Evolutionary conservation across 2,329 filamentous ascomycete genomes (phyloP).

Genomic region (Epichloe gansuensis): DNA sequence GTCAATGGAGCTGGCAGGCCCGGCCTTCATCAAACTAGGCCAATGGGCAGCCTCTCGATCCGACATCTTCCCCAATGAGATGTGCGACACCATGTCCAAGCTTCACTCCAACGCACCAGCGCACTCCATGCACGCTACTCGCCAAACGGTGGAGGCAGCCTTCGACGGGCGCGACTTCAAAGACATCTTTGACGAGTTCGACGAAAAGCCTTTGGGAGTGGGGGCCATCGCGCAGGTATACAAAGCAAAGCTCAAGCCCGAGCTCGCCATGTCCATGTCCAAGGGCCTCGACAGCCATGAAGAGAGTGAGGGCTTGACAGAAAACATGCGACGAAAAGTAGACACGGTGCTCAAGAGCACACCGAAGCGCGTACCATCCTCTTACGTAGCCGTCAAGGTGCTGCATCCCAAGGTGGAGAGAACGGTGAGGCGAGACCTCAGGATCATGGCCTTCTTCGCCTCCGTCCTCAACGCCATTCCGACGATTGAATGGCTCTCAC

Average conservation of each 20-base stretch:
- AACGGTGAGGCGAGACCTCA: slow-evolving; percentile 76
- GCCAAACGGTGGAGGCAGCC: slow-evolving; percentile 63
- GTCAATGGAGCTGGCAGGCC: slow-evolving; percentile 84
- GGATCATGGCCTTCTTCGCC: slow-evolving; percentile 91
- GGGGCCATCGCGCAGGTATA: slow-evolving; percentile 97
- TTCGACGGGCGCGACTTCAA: slow-evolving; percentile 72
- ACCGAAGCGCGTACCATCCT: slow-evolving; percentile 74
- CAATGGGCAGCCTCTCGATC: slow-evolving; percentile 97
- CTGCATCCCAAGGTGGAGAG: slow-evolving; percentile 85
- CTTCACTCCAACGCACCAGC: slow-evolving; percentile 90
- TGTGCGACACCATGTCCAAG: slow-evolving; percentile 89
- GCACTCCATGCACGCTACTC: slow-evolving; percentile 71
- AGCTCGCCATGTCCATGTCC: slow-evolving; percentile 52
- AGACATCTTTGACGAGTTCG: slow-evolving; percentile 92
- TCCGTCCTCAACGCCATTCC: slow-evolving; percentile 71
- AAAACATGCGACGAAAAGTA: slow-evolving; percentile 67
- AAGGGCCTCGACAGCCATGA: slow-evolving; percentile 38
- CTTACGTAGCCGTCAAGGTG: slow-evolving; percentile 91
- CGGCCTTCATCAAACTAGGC: slow-evolving; percentile 96
- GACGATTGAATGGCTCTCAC: slow-evolving; percentile 92
- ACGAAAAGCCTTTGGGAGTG: slow-evolving; percentile 78
- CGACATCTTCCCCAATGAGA: slow-evolving; percentile 87
- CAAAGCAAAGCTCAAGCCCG: slow-evolving; percentile 78
- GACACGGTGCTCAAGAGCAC: slow-evolving; percentile 77
- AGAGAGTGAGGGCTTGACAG: slow-evolving; percentile 37